Evolutionary conservation across 2,329 filamentous ascomycete species (phyloP), one percentile per base, ranked within the genome.

Genomic region (Beauveria australis): DNA sequence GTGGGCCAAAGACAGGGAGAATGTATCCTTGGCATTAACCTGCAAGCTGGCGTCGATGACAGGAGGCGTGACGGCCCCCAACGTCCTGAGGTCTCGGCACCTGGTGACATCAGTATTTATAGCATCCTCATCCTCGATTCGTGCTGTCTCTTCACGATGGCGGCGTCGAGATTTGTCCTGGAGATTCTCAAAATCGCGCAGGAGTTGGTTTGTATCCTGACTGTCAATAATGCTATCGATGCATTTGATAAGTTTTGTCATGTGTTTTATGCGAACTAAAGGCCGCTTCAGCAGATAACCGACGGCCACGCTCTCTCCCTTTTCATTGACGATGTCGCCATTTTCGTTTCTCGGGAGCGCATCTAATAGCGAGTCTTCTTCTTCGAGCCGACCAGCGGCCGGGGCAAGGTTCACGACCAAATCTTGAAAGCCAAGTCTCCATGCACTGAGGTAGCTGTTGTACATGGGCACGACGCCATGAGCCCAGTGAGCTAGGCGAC

Each of bases 371-470:
- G 83, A 85, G 64, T 86, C 80, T 44, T 85, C 79, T 53, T 88
- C 84, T 40, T 87, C 84, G 1, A 73, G 68, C 1, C 67, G 68
- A 18, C 75, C 76, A 1, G 76, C 74, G 5, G 85, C 83, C 8
- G 91, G 89, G 1, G 91, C 92, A 40, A 97, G 84, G 70, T 96
- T 97, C 67, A 99, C 91, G 54, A 97, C 86, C 22, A 99, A 85
- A 70, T 96, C 92, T 68, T 96, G 89, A 73, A 97, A 99, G 0
- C 94, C 94, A 53, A 97, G 81, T 33, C 92, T 84, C 94, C 94
- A 99, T 8, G 89, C 87, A 69, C 86, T 85, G 37, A 97, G 80
- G 71, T 97, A 99, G 68, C 91, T 87, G 63, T 86, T 81, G 71
- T 99, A 99, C 10, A 93, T 82, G 60, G 87, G 85, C 51, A 89